Conservation (phyloP, 1,284 basidiomycete species). For the Cystodermella granulosa region DNA sequence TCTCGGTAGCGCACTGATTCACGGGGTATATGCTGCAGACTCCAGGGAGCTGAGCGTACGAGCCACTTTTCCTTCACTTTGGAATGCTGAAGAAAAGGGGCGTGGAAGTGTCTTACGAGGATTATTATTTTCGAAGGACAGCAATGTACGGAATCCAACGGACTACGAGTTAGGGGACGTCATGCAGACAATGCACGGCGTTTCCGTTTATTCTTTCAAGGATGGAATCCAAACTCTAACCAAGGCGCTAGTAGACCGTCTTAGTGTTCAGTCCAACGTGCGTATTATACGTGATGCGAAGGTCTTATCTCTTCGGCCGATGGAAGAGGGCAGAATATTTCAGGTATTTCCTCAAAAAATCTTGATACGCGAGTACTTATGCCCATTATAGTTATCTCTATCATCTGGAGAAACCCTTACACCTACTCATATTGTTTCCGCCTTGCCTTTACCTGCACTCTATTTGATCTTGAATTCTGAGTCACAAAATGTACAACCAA, state of each 20-base stretch:
- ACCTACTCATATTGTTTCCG: constrained; percentile 58
- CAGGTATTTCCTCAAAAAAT: constrained; percentile 36
- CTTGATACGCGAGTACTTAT: constrained; percentile 1
- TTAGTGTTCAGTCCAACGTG: constrained; percentile 55
- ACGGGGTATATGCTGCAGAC: constrained; percentile 91
- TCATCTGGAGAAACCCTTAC: constrained; percentile 37
- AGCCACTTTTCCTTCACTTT: constrained; percentile 71
- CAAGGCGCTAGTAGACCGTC: constrained; percentile 47
- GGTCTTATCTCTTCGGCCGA: constrained; percentile 37
- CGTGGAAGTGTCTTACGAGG: constrained; percentile 68
- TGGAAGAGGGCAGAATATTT: constrained; percentile 35
- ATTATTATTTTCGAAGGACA: constrained; percentile 39
- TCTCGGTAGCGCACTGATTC: constrained; percentile 80
- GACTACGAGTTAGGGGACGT: constrained; percentile 55
- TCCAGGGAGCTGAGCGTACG: constrained; percentile 70
- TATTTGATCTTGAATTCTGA: constrained; percentile 47
- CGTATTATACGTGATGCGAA: constrained; percentile 47
- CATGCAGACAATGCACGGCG: constrained; percentile 49
- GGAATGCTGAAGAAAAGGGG: constrained; percentile 62
- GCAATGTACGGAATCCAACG: constrained; percentile 20
- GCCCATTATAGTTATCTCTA: constrained; percentile 41
- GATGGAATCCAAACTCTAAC: constrained; percentile 75
- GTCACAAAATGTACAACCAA: constrained; percentile 23
- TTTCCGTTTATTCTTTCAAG: constrained; percentile 75
- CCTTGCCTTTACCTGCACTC: constrained; percentile 70